These are phyloP conservation scores for Aspergillus biplanus DNA, from an alignment of 495 filamentous ascomycete species.

Conservation along the genomic window DNA sequence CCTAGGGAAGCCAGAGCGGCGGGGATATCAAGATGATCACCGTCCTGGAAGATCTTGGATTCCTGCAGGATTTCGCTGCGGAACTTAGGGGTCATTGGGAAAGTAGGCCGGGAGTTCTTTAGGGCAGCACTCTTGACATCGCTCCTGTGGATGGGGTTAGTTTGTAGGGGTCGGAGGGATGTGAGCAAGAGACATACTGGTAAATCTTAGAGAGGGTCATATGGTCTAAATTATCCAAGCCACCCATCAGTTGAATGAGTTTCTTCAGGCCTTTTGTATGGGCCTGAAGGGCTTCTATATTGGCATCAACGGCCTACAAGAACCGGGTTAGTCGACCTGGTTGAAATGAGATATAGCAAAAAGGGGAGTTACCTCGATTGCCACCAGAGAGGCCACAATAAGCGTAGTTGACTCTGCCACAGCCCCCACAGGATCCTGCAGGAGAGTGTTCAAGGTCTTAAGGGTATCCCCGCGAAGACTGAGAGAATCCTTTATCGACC, in stretches of 20 bases:
- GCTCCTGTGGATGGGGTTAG: not conserved
- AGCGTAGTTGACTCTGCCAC: constrained; percentile 15
- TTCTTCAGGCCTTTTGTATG: constrained; percentile 9
- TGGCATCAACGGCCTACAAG: constrained; percentile 13
- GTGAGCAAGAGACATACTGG: constrained; percentile 7
- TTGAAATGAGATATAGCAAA: not conserved
- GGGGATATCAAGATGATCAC: not conserved
- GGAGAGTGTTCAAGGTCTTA: constrained; percentile 10
- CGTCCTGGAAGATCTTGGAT: constrained; percentile 3
- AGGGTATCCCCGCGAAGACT: constrained; percentile 8
- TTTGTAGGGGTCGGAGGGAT: not conserved
- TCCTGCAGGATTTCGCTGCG: constrained; percentile 17
- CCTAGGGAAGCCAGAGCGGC: not conserved
- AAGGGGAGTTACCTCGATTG: constrained; percentile 6
- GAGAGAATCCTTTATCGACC: constrained; percentile 8
- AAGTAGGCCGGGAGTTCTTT: constrained; percentile 10
- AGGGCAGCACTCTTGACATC: constrained; percentile 17
- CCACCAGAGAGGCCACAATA: constrained; percentile 8
- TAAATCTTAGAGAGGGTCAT: constrained; percentile 20
- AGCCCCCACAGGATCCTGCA: constrained; percentile 11
- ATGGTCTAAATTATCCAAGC: constrained; percentile 12
- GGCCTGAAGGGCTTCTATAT: constrained; percentile 6
- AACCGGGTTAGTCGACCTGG: not conserved
- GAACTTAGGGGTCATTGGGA: constrained; percentile 4
- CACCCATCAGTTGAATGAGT: constrained; percentile 5